Percentiles rank a stretch among this genome's conserved stretches.
Evolutionary conservation across 176 grass and related monocot genomes (phyloP).

Genomic region (sorghum (Sorghum bicolor)): DNA sequence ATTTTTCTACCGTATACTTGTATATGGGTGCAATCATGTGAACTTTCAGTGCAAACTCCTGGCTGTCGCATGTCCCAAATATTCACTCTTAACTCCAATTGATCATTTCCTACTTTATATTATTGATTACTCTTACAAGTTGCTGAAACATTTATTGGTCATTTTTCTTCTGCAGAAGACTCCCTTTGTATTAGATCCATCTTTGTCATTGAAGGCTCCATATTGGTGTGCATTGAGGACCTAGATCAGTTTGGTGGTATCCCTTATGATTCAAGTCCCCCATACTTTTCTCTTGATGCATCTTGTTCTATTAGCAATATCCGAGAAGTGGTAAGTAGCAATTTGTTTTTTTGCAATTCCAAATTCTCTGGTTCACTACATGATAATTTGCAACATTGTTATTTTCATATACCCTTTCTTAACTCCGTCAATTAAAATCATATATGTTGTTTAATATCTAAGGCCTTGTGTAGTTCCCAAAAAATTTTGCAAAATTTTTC

Average conservation of each 20-base stretch:
- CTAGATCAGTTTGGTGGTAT: slow-evolving; percentile 64
- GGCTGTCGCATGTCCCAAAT: not conserved
- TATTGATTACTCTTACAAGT: not conserved
- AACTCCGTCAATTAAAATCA: not conserved
- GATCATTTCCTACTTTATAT: slow-evolving; percentile 4
- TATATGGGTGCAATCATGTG: not conserved
- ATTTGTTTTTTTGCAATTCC: slow-evolving; percentile 31
- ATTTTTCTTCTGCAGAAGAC: slow-evolving; percentile 51
- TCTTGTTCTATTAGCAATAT: slow-evolving; percentile 63
- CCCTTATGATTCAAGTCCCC: slow-evolving; percentile 39
- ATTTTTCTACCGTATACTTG: not conserved
- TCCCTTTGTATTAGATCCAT: slow-evolving; percentile 60
- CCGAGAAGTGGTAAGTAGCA: slow-evolving; percentile 75
- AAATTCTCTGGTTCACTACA: slow-evolving; percentile 21
- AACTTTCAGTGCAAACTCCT: not conserved
- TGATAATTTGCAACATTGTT: not conserved
- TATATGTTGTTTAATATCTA: not conserved
- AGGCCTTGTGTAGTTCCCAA: no score
- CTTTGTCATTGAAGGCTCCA: slow-evolving; percentile 53
- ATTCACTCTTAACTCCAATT: not conserved
- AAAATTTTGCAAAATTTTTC: no score
- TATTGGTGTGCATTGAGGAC: slow-evolving; percentile 87
- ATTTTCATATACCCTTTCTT: not conserved
- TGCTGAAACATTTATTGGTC: slow-evolving; percentile 17
- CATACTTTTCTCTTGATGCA: slow-evolving; percentile 72